Percentiles rank a stretch among this genome's conserved stretches.
Conservation (phyloP, 768 basidiomycete species). For the Termitomyces sp. region DNA sequence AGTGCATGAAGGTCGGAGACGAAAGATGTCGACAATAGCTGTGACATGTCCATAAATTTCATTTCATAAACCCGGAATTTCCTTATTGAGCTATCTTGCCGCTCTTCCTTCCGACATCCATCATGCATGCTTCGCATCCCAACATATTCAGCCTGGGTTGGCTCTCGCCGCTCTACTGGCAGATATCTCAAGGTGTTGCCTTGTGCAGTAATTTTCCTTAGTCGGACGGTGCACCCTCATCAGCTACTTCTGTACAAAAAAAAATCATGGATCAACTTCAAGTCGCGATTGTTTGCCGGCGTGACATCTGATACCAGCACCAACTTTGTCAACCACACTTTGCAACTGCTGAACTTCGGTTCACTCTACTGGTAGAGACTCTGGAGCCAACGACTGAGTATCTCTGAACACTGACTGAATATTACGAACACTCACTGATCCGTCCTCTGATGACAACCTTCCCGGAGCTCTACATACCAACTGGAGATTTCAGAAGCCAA, state of each 20-base stretch:
- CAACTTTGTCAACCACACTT: too few relatives aligned
- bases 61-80: constrained; percentile 14
- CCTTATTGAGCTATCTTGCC: constrained; percentile 18
- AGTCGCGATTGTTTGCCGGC: neutral
- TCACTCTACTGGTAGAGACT: too few relatives aligned
- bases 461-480: neutral
- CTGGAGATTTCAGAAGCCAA: neutral
- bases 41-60: constrained; percentile 20
- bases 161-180: neutral
- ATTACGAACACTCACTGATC: neutral
- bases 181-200: neutral
- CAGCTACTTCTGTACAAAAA: neutral
- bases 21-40: constrained; percentile 16
- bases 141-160: neutral
- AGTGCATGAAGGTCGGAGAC: constrained; percentile 19
- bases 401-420: neutral
- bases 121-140: constrained; percentile 1
- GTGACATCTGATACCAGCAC: neutral
- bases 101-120: neutral
- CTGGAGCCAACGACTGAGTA: neutral
- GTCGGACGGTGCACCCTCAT: neutral
- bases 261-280: neutral
- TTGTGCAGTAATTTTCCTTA: neutral
- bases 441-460: neutral
- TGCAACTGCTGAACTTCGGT: neutral